Conservation (phyloP, 139 green algal species). For the Yamagishiella unicocca region DNA sequence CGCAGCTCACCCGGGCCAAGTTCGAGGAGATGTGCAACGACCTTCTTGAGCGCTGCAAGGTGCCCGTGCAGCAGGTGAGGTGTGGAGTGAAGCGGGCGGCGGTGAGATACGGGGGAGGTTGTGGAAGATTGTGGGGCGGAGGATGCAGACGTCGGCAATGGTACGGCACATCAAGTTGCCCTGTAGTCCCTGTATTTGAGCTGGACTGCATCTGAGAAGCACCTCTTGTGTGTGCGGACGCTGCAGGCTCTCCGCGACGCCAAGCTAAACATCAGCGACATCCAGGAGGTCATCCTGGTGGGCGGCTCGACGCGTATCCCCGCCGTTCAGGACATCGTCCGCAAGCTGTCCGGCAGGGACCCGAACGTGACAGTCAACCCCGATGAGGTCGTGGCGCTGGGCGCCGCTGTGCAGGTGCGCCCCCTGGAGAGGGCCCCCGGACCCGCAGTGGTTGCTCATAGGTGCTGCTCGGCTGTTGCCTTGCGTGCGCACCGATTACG, state of each 20-base stretch:
- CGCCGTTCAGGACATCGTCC: slow-evolving; percentile 93
- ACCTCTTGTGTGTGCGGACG: too few species aligned
- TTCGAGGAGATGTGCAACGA: slow-evolving; percentile 98
- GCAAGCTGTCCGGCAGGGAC: slow-evolving; percentile 89
- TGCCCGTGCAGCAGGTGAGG: slow-evolving; percentile 89
- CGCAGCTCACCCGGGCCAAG: slow-evolving; percentile 71
- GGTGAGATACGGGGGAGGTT: too few species aligned
- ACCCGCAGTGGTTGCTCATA: too few species aligned
- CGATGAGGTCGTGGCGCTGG: slow-evolving; percentile 99
- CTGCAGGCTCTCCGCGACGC: slow-evolving; percentile 88
- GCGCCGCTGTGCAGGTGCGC: slow-evolving; percentile 96
- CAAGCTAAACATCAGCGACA: slow-evolving; percentile 90
- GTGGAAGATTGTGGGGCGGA: too few species aligned
- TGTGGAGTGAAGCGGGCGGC: background rate
- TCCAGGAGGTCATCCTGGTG: slow-evolving; percentile 96
- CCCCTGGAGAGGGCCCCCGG: too few species aligned
- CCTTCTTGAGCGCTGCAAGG: slow-evolving; percentile 90
- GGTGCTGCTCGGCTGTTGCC: too few species aligned
- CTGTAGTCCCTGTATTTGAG: too few species aligned
- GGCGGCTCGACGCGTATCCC: slow-evolving; percentile 98
- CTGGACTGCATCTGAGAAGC: too few species aligned
- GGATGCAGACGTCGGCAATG: too few species aligned
- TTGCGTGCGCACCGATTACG: too few species aligned
- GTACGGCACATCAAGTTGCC: too few species aligned
- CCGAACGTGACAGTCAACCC: slow-evolving; percentile 99